Conservation (phyloP, 164 flowering plant species). For the Kingdonia uniflora region DNA sequence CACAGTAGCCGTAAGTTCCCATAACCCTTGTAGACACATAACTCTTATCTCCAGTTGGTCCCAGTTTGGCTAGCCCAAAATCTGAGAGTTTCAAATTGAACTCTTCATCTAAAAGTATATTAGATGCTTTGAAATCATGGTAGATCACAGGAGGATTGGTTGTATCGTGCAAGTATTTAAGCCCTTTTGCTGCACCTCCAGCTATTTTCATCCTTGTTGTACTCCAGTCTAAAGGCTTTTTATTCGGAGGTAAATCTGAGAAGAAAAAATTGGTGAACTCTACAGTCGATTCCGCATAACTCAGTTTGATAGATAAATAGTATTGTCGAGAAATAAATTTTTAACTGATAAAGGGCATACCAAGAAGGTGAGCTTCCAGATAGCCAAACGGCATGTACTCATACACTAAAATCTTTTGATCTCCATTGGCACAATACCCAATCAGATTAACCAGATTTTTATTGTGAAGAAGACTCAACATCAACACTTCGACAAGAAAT, state of each 20-base stretch:
- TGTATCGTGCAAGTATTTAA: conserved; percentile 57
- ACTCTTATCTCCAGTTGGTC: conserved; percentile 64
- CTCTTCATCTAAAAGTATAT: conserved; percentile 52
- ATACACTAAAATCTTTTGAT: conserved; percentile 38
- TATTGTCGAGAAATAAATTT: not conserved
- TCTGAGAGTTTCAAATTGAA: conserved; percentile 72
- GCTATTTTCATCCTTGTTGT: conserved; percentile 69
- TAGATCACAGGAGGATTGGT: conserved; percentile 69
- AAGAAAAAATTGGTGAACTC: not conserved
- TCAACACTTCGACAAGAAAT: conserved; percentile 24
- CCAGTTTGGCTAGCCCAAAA: conserved; percentile 72
- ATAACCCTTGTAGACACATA: conserved; percentile 69
- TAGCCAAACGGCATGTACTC: conserved; percentile 34
- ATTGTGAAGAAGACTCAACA: conserved; percentile 27
- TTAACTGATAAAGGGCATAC: conserved; percentile 23
- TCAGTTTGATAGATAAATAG: not conserved
- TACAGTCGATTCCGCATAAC: too few species aligned
- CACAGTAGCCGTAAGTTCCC: conserved; percentile 80
- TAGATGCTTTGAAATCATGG: conserved; percentile 69
- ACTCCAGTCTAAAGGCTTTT: conserved; percentile 46
- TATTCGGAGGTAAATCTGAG: conserved; percentile 32
- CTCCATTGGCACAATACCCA: conserved; percentile 42
- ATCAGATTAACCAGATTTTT: conserved; percentile 31
- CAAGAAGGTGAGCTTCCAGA: conserved; percentile 26
- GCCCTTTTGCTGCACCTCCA: conserved; percentile 65